phyloP scores from a whole-genome alignment of 2,329 filamentous ascomycete species.

The Coniella lustricola region DNA sequence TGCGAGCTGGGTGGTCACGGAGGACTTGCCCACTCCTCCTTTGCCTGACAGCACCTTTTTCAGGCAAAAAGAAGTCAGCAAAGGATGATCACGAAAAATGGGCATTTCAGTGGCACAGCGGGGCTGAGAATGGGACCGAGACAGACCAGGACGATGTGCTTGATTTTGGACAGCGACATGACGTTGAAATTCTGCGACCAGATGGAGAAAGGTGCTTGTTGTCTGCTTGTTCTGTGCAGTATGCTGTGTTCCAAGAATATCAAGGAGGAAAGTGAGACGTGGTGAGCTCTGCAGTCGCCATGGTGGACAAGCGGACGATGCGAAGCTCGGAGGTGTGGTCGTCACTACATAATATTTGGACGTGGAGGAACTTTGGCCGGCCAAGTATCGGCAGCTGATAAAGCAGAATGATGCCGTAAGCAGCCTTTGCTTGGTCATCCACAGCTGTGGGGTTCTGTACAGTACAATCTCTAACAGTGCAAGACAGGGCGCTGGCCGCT shows the following conservation, averaged over 20 bases:
- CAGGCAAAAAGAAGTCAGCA: constrained; percentile 8
- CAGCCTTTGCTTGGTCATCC: not conserved
- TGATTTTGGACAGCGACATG: constrained; percentile 64
- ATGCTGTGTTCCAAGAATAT: not conserved
- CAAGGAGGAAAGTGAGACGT: not conserved
- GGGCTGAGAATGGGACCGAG: not conserved
- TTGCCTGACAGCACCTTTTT: constrained; percentile 79
- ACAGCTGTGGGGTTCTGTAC: not conserved
- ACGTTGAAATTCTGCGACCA: not conserved
- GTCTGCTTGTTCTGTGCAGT: not conserved
- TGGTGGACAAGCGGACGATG: not conserved
- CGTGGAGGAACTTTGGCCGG: constrained; percentile 4
- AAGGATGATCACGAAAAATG: too few relatives aligned
- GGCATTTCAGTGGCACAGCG: too few relatives aligned
- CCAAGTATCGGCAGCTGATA: constrained; percentile 16
- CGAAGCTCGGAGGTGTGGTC: not conserved
- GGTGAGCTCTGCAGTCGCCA: not conserved
- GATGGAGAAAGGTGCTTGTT: too few relatives aligned
- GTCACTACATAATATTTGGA: constrained; percentile 9
- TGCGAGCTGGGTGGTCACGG: constrained; percentile 92
- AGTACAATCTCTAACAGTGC: too few relatives aligned
- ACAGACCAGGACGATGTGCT: constrained; percentile 64
- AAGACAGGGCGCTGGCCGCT: too few relatives aligned
- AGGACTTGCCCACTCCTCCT: constrained; percentile 96
- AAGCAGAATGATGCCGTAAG: constrained; percentile 4